Percentiles rank a stretch among this genome's conserved stretches.
Conservation (phyloP, 352 stramenopile genomes). For the Globisporangium splendens region DNA sequence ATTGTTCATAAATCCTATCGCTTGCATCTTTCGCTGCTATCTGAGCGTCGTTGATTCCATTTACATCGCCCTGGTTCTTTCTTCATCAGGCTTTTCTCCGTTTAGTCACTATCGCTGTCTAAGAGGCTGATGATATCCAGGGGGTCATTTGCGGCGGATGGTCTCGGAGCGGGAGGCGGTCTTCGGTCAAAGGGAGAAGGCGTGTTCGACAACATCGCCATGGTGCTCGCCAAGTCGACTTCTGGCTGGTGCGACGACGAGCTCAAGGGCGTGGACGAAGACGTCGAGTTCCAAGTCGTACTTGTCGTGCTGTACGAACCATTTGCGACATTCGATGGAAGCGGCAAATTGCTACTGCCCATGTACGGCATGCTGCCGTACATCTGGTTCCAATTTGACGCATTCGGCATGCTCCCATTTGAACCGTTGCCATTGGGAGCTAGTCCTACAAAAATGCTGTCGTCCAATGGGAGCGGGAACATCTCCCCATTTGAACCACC, state of each 20-base stretch:
- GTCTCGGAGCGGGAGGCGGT: not conserved
- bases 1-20: too few relatives aligned
- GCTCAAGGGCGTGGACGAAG: slow-evolving; percentile 1
- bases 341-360: slow-evolving; percentile 11
- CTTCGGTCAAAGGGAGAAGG: slow-evolving; percentile 41
- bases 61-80: too few relatives aligned
- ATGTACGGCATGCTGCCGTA: slow-evolving; percentile 26
- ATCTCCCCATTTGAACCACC: slow-evolving; percentile 22
- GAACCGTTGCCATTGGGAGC: slow-evolving; percentile 17
- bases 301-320: slow-evolving; percentile 1
- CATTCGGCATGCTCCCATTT: slow-evolving; percentile 17
- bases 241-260: slow-evolving; percentile 32
- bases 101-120: slow-evolving; percentile 77
- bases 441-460: slow-evolving; percentile 39
- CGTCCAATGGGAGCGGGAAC: slow-evolving; percentile 58
- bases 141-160: slow-evolving; percentile 22
- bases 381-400: slow-evolving; percentile 29
- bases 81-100: too few relatives aligned
- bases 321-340: slow-evolving; percentile 8
- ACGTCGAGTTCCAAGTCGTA: slow-evolving; percentile 8
- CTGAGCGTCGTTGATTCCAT: too few relatives aligned
- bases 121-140: slow-evolving; percentile 76
- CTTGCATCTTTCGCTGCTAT: not conserved
- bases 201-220: slow-evolving; percentile 64
- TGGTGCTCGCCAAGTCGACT: slow-evolving; percentile 49